Evolutionary conservation across 1,139 yeast genomes (phyloP).

Genomic region (Scheffersomyces segobiensis): DNA sequence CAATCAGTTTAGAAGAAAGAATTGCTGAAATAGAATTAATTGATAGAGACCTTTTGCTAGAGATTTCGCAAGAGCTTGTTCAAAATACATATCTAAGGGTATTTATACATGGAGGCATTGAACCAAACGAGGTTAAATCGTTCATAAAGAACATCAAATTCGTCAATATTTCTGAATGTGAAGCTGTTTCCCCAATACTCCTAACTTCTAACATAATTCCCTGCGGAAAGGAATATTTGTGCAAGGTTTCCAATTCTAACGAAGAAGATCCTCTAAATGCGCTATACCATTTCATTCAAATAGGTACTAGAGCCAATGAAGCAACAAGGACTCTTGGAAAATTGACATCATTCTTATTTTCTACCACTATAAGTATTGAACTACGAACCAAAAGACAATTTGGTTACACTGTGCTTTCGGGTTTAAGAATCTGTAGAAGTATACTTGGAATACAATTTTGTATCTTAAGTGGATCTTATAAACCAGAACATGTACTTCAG

Average conservation of each 20-base stretch:
- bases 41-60: slow-evolving; percentile 21
- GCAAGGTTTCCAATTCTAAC: slow-evolving; percentile 25
- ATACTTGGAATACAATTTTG: slow-evolving; percentile 59
- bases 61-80: slow-evolving; percentile 20
- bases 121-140: slow-evolving; percentile 8
- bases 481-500: slow-evolving; percentile 34
- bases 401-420: slow-evolving; percentile 51
- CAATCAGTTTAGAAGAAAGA: slow-evolving; percentile 54
- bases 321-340: slow-evolving; percentile 37
- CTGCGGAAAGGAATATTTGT: slow-evolving; percentile 31
- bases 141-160: slow-evolving; percentile 15
- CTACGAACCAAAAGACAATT: slow-evolving; percentile 54
- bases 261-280: slow-evolving; percentile 50
- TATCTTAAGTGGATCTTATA: slow-evolving; percentile 46
- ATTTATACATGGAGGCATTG: slow-evolving; percentile 52
- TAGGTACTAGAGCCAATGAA: slow-evolving; percentile 45
- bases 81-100: slow-evolving; percentile 30
- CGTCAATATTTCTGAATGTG: slow-evolving; percentile 10
- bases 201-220: slow-evolving; percentile 33
- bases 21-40: slow-evolving; percentile 34
- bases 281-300: slow-evolving; percentile 53
- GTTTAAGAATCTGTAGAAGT: slow-evolving; percentile 49
- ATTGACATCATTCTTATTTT: slow-evolving; percentile 45
- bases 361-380: slow-evolving; percentile 40
- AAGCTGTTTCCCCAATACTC: background rate